phyloP scores from a whole-genome alignment of 148 eudicot species.

The Spergularia bocconei region DNA sequence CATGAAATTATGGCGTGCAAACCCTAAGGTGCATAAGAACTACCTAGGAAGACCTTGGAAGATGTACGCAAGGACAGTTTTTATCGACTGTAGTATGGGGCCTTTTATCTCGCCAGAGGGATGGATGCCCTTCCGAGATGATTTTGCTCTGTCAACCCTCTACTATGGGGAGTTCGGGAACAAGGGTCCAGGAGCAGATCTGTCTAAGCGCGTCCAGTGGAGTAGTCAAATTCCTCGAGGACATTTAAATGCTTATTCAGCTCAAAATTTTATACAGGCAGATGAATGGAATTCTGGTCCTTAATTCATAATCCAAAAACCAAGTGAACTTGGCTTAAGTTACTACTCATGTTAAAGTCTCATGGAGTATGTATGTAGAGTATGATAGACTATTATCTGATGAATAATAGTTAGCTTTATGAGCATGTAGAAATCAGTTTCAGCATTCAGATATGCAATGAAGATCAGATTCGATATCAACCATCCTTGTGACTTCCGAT shows the following conservation, averaged over 20 bases:
- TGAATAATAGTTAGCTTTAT: not conserved
- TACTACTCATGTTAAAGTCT: too few species aligned
- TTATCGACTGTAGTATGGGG: conserved; percentile 46
- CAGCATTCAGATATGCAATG: not conserved
- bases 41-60: conserved; percentile 92
- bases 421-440: not conserved
- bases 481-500: not conserved
- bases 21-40: conserved; percentile 63
- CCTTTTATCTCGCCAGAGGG: conserved; percentile 46
- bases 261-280: conserved; percentile 65
- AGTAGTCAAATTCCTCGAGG: conserved; percentile 63
- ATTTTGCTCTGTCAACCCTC: conserved; percentile 55
- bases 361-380: not conserved
- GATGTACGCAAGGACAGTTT: conserved; percentile 72
- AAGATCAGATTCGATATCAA: not conserved
- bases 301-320: not conserved
- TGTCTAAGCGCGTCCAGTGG: conserved; percentile 57
- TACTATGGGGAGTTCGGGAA: conserved; percentile 79
- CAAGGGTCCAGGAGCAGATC: conserved; percentile 51
- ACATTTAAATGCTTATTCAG: conserved; percentile 56
- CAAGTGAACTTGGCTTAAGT: not conserved
- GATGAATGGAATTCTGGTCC: conserved; percentile 43
- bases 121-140: conserved; percentile 73
- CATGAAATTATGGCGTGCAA: conserved; percentile 48
- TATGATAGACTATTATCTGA: not conserved